Base-by-base conservation (phyloP, 2,329 filamentous ascomycete species). In the Penicillium sp. region DNA sequence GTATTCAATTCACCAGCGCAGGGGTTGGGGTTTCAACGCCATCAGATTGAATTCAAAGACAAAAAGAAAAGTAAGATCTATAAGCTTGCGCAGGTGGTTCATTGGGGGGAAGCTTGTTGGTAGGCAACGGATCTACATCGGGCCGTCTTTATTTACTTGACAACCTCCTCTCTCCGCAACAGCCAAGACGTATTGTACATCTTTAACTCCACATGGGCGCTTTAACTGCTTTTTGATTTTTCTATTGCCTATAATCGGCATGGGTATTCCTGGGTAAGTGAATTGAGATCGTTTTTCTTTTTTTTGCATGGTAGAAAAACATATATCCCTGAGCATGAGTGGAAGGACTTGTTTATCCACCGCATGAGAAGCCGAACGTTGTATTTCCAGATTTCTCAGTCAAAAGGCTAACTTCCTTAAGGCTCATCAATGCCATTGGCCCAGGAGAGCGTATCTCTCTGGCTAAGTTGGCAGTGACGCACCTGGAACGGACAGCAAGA, bases 401-500 rank as follows among this genome's bases (percentile, higher is more conserved):
- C 15, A 29, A 15, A 13, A 31, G 3, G 15, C 40, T 52, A 21
- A 52, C 40, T 19, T 27, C 5, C 7, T 63, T 0, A 15, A 96
- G 93, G 16, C 90, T 99, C 53, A 94, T 96, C 76, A 88, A 89
- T 69, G 91, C 96, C 73, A 90, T 99, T 65, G 92, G 92, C 40
- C 78, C 87, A 9, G 91, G 92, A 53, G 82, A 89, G 69, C 85
- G 92, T 58, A 81, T 95, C 53, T 88, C 94, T 19, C 82, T 99
- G 10, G 86, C 90, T 34, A 95, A 91, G 70, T 82, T 97, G 50
- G 89, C 92, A 31, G 82, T 92, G 45, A 85, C 92, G 47, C 88
- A 90, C 65, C 84, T 95, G 62, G 85, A 91, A 67, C 75, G 82
- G 53, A 86, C 85, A 11, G 82, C 84, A 25, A 83, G 87, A 2